phyloP scores from a whole-genome alignment of 306 rosid genomes.

The Trifolium fragiferum region DNA sequence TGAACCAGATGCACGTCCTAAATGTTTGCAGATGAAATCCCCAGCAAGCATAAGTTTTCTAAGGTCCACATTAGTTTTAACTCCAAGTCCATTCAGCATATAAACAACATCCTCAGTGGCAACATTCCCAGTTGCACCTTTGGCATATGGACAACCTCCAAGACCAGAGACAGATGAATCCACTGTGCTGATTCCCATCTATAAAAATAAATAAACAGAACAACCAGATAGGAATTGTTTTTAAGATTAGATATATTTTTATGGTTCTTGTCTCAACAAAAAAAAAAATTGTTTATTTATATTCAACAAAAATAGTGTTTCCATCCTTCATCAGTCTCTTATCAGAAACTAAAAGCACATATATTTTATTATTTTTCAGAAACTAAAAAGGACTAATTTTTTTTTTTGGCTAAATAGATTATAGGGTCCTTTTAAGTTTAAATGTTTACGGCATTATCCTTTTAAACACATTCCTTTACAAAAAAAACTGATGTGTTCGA shows the following conservation, averaged over 20 bases:
- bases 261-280: background rate
- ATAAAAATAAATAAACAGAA: slow-evolving; percentile 26
- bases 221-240: slow-evolving; percentile 15
- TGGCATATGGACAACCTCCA: slow-evolving; percentile 96
- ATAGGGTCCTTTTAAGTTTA: too few species aligned
- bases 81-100: slow-evolving; percentile 85
- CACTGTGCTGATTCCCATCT: slow-evolving; percentile 79
- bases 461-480: too few species aligned
- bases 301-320: background rate
- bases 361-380: background rate
- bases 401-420: background rate
- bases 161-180: slow-evolving; percentile 95
- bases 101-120: slow-evolving; percentile 95
- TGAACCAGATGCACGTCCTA: slow-evolving; percentile 77
- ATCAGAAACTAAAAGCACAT: background rate
- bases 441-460: too few species aligned
- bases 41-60: slow-evolving; percentile 78
- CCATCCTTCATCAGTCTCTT: background rate
- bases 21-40: slow-evolving; percentile 77
- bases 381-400: background rate
- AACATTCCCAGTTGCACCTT: slow-evolving; percentile 93
- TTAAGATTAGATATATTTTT: background rate
- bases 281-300: background rate
- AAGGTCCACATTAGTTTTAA: slow-evolving; percentile 74
- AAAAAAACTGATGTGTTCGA: too few species aligned